Conservation (phyloP, 164 flowering plant genomes). For the Houttuynia cordata region DNA sequence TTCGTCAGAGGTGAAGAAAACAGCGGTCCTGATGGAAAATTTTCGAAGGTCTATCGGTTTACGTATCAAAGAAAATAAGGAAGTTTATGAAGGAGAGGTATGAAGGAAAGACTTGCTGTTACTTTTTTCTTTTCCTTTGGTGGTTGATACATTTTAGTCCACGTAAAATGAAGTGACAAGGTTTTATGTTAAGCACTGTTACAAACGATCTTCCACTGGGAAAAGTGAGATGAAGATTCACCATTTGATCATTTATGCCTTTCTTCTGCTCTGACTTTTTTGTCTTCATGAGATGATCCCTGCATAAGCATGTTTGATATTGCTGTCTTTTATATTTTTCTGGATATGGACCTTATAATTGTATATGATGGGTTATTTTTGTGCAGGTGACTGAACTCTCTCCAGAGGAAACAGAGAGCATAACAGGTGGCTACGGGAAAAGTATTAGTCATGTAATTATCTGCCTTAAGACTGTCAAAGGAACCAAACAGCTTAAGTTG, state of each 20-base stretch:
- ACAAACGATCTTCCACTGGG: neutral
- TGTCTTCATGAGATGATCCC: neutral
- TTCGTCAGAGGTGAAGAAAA: slow-evolving; percentile 96
- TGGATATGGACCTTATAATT: neutral
- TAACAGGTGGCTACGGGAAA: slow-evolving; percentile 93
- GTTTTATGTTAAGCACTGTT: no score
- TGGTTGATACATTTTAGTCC: neutral
- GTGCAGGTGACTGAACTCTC: slow-evolving; percentile 91
- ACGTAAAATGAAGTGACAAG: no score
- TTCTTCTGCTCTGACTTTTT: neutral
- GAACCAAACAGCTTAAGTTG: slow-evolving; percentile 94
- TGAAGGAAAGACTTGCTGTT: slow-evolving; percentile 11
- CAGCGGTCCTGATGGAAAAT: slow-evolving; percentile 95
- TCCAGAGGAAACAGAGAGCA: slow-evolving; percentile 94
- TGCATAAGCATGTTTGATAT: neutral
- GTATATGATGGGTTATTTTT: slow-evolving; percentile 4
- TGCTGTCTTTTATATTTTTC: neutral
- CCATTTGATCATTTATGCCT: neutral
- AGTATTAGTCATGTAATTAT: slow-evolving; percentile 90
- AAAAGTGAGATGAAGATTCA: neutral
- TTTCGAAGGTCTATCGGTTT: slow-evolving; percentile 91
- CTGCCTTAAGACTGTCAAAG: slow-evolving; percentile 92
- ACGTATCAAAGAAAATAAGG: slow-evolving; percentile 96
- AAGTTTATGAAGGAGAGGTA: slow-evolving; percentile 99
- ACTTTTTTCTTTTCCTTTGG: neutral